Percentiles rank a stretch among this genome's conserved stretches.
Conservation (phyloP, 495 filamentous ascomycete genomes). For the Trypethelium eluteriae region DNA sequence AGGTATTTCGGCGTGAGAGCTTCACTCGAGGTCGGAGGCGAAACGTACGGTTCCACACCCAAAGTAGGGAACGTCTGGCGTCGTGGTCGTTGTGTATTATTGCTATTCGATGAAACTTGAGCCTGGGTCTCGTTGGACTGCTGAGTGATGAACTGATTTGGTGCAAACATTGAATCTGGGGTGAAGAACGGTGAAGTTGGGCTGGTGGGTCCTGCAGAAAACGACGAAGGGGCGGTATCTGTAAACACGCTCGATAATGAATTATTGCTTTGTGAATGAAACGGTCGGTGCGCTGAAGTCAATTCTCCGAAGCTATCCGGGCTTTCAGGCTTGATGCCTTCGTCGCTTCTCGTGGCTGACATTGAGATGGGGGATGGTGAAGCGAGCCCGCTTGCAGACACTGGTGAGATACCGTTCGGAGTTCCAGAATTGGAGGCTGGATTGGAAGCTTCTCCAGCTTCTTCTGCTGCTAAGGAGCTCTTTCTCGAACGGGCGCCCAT, state of each 20-base stretch:
- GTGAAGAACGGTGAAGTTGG: slow-evolving; percentile 84
- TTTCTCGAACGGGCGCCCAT: slow-evolving; percentile 58
- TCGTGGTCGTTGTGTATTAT: slow-evolving; percentile 64
- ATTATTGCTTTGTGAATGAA: slow-evolving; percentile 50
- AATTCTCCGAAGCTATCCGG: slow-evolving; percentile 44
- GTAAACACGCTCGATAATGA: slow-evolving; percentile 51
- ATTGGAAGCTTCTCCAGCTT: slow-evolving; percentile 32
- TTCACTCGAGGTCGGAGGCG: slow-evolving; percentile 54
- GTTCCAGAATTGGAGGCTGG: slow-evolving; percentile 49
- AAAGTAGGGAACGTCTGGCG: slow-evolving; percentile 83
- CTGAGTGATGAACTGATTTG: slow-evolving; percentile 58
- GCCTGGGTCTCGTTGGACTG: slow-evolving; percentile 46
- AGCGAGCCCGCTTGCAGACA: slow-evolving; percentile 55
- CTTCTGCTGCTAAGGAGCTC: slow-evolving; percentile 47
- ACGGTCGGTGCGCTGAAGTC: slow-evolving; percentile 51
- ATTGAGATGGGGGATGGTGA: slow-evolving; percentile 62
- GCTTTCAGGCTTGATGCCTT: slow-evolving; percentile 50
- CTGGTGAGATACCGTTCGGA: slow-evolving; percentile 63
- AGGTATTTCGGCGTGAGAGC: slow-evolving; percentile 58
- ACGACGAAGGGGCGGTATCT: slow-evolving; percentile 52
- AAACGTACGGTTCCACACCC: slow-evolving; percentile 59
- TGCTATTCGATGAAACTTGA: slow-evolving; percentile 48
- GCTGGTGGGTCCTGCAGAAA: slow-evolving; percentile 68
- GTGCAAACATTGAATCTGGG: slow-evolving; percentile 52
- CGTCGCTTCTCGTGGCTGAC: slow-evolving; percentile 60